phyloP scores from a whole-genome alignment of 2,329 filamentous ascomycete genomes.

The Emergomyces orientalis region DNA sequence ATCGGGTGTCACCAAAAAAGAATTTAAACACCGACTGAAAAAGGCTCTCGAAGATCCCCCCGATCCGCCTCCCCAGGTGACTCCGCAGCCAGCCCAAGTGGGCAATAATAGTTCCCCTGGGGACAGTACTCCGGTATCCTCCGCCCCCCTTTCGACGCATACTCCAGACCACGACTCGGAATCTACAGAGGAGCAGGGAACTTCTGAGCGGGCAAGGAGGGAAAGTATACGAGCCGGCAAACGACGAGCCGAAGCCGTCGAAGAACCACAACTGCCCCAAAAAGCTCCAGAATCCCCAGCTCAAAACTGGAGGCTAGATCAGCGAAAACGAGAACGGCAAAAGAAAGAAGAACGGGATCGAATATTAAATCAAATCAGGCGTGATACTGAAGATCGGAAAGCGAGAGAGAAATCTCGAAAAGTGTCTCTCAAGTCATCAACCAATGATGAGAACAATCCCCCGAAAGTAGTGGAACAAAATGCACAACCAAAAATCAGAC shows the following conservation, averaged over 20 bases:
- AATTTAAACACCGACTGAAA: constrained; percentile 53
- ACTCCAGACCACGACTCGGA: constrained; percentile 15
- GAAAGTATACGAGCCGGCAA: constrained; percentile 22
- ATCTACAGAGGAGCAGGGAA: constrained; percentile 11
- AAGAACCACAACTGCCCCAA: neutral
- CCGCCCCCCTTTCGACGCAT: constrained; percentile 9
- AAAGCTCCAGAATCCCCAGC: constrained; percentile 33
- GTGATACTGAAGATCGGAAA: constrained; percentile 62
- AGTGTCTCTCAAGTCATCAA: constrained; percentile 5
- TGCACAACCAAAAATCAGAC: constrained; percentile 8
- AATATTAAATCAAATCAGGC: constrained; percentile 65
- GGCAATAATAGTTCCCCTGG: neutral
- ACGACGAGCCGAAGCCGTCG: constrained; percentile 7
- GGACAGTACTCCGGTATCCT: constrained; percentile 7
- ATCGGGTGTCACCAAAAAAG: constrained; percentile 53
- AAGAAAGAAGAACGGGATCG: constrained; percentile 59
- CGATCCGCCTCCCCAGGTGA: neutral
- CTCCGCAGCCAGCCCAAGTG: constrained; percentile 1
- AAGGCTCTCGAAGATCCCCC: constrained; percentile 30
- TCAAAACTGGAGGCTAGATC: constrained; percentile 44
- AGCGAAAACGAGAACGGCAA: constrained; percentile 55
- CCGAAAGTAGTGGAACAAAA: constrained; percentile 8
- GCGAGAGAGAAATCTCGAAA: constrained; percentile 40
- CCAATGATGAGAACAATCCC: constrained; percentile 12
- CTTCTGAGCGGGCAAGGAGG: constrained; percentile 17